Percentiles rank a stretch among this genome's conserved stretches.
phyloP scores from a whole-genome alignment of 2,329 filamentous ascomycete species.

The Nannizziopsis arthrosporioides region DNA sequence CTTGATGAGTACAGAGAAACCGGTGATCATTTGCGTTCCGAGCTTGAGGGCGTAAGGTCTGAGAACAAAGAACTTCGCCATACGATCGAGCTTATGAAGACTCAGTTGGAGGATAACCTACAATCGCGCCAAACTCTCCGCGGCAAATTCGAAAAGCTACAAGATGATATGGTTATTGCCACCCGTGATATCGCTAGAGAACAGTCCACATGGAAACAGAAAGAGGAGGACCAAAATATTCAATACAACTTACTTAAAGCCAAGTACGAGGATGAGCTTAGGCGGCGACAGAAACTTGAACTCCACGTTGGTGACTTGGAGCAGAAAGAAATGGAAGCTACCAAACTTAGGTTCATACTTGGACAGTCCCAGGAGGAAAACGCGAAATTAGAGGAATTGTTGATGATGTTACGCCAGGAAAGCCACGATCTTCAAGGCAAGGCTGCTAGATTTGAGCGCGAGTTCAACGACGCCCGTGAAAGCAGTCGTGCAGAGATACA shows the following conservation, averaged over 20 bases:
- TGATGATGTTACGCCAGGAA: constrained; percentile 39
- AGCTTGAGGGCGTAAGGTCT: constrained; percentile 45
- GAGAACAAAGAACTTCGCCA: constrained; percentile 64
- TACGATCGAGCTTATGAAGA: constrained; percentile 60
- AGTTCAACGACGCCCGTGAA: constrained; percentile 74
- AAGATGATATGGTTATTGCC: constrained; percentile 73
- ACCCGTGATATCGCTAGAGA: constrained; percentile 72
- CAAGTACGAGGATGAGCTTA: constrained; percentile 56
- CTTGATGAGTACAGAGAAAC: constrained; percentile 54
- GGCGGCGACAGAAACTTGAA: constrained; percentile 49
- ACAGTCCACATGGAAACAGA: constrained; percentile 64
- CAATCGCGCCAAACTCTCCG: constrained; percentile 74
- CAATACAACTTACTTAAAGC: constrained; percentile 45
- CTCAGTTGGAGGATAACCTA: constrained; percentile 75
- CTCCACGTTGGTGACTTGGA: constrained; percentile 50
- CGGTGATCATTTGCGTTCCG: constrained; percentile 47
- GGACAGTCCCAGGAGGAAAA: constrained; percentile 50
- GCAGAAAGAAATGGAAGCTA: constrained; percentile 60
- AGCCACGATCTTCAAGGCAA: constrained; percentile 61
- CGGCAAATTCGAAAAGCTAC: constrained; percentile 69
- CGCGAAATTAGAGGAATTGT: constrained; percentile 51
- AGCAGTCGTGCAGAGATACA: constrained; percentile 68
- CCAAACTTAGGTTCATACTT: constrained; percentile 68
- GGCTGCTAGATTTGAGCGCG: constrained; percentile 59
- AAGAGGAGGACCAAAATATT: constrained; percentile 45